A percentile compares a stretch with the other conserved stretches of the same genome.
These are phyloP conservation scores for Arthrinium puccinioides DNA, from an alignment of 2,329 filamentous ascomycete genomes.

Conservation along the genomic window DNA sequence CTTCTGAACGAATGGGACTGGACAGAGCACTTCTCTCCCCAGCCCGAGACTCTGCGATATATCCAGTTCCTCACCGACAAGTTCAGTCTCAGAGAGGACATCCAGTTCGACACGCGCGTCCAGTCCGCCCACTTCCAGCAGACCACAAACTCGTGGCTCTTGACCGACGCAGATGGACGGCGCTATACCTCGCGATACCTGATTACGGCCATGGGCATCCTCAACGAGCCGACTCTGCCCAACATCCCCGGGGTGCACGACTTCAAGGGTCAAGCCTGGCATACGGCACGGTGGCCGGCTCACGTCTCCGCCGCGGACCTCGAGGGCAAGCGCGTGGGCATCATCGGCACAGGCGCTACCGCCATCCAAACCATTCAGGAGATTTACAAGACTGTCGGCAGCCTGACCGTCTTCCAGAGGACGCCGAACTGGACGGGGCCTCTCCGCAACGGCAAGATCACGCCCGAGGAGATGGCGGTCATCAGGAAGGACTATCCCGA, in stretches of 20 bases:
- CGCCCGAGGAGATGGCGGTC: conserved; percentile 33
- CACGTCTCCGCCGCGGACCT: conserved; percentile 45
- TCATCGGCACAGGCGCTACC: conserved; percentile 57
- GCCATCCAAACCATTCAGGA: conserved; percentile 57
- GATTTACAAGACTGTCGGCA: conserved; percentile 40
- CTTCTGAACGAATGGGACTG: conserved; percentile 38
- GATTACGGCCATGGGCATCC: conserved; percentile 37
- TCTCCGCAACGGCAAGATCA: conserved; percentile 38
- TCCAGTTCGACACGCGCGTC: conserved; percentile 35
- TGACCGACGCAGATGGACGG: conserved; percentile 32
- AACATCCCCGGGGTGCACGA: conserved; percentile 38
- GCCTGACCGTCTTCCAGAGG: conserved; percentile 53
- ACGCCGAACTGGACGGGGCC: conserved; percentile 59
- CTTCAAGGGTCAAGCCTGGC: conserved; percentile 51
- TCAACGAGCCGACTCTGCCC: conserved; percentile 38
- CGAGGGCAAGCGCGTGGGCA: conserved; percentile 48
- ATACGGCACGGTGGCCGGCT: conserved; percentile 53
- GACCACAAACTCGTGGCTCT: conserved; percentile 29
- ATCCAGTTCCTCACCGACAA: conserved; percentile 38
- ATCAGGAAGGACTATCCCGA: conserved; percentile 39
- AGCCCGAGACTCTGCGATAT: conserved; percentile 34
- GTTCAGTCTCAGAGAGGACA: conserved; percentile 34
- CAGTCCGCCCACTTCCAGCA: conserved; percentile 31
- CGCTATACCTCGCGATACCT: conserved; percentile 33
- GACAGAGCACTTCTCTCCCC: conserved; percentile 29